phyloP scores from a whole-genome alignment of 495 filamentous ascomycete genomes.

The Neurospora hispaniola region DNA sequence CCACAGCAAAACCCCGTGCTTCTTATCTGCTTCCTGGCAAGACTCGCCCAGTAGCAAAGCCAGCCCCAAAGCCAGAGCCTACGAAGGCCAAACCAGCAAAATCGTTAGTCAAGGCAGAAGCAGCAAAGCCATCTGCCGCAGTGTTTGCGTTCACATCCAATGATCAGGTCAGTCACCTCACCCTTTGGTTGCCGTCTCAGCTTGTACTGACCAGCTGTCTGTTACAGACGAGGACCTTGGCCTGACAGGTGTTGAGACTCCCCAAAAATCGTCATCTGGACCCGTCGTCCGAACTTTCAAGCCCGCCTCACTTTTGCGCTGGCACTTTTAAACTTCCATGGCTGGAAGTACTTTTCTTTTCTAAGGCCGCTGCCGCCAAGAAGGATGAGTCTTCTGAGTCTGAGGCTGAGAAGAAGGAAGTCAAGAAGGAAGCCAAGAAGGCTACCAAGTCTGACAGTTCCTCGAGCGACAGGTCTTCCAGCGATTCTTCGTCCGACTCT shows the following conservation, averaged over 20 bases:
- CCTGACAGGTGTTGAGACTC: not conserved
- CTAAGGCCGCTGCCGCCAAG: slow-evolving; percentile 9
- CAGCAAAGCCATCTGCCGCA: slow-evolving; percentile 7
- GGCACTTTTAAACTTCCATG: not conserved
- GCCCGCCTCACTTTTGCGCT: not conserved
- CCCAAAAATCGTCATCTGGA: not conserved
- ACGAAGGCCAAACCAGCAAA: slow-evolving; percentile 5
- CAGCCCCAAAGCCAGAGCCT: slow-evolving; percentile 18
- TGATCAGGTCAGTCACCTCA: not conserved
- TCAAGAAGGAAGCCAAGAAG: slow-evolving; percentile 4
- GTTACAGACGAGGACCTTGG: not conserved
- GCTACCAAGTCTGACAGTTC: slow-evolving; percentile 21
- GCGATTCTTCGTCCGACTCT: slow-evolving; percentile 13
- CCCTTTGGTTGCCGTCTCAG: not conserved
- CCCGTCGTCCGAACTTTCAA: not conserved
- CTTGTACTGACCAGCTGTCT: not conserved
- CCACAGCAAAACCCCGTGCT: slow-evolving; percentile 13
- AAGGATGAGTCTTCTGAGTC: slow-evolving; percentile 21
- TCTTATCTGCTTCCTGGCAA: slow-evolving; percentile 26
- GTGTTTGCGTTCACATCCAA: slow-evolving; percentile 3
- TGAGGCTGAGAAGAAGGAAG: slow-evolving; percentile 10
- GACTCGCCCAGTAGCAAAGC: slow-evolving; percentile 20
- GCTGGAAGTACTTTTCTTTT: no score
- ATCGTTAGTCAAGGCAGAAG: slow-evolving; percentile 1
- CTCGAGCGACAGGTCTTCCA: slow-evolving; percentile 13